Evolutionary conservation across 1,284 basidiomycete species (phyloP).

Genomic region (Tilletia horrida): DNA sequence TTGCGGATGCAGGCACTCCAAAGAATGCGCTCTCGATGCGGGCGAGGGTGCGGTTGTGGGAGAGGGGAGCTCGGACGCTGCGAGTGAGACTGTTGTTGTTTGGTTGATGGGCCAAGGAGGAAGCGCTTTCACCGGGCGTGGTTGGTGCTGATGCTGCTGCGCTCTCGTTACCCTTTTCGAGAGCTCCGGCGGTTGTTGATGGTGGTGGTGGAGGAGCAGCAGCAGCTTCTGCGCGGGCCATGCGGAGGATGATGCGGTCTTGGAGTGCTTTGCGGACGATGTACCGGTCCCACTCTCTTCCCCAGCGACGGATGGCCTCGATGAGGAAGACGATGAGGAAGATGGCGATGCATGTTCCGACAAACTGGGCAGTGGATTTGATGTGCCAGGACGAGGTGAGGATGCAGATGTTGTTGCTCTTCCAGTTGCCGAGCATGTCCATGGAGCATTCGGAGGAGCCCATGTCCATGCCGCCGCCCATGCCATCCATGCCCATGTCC

Average conservation of each 20-base stretch:
- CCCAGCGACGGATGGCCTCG: slow-evolving; percentile 25
- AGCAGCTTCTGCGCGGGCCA: not conserved
- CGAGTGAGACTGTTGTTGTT: not conserved
- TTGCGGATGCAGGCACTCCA: slow-evolving; percentile 13
- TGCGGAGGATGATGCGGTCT: slow-evolving; percentile 13
- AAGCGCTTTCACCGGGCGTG: not conserved
- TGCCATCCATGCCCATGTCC: slow-evolving; percentile 1
- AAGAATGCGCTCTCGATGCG: slow-evolving; percentile 20
- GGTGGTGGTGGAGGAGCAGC: not conserved
- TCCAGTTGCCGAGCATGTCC: slow-evolving; percentile 23
- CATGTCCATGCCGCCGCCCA: not conserved
- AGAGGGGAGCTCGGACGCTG: not conserved
- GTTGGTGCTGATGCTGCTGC: not conserved
- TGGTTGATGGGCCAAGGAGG: not conserved
- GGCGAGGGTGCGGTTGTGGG: not conserved
- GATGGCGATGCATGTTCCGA: slow-evolving; percentile 28
- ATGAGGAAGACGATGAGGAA: slow-evolving; percentile 28
- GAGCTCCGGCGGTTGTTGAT: not conserved
- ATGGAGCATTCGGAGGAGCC: slow-evolving; percentile 15
- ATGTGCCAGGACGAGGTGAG: slow-evolving; percentile 25
- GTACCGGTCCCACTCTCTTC: slow-evolving; percentile 30
- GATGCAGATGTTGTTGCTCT: slow-evolving; percentile 18
- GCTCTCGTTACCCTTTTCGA: not conserved
- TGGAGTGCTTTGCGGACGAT: slow-evolving; percentile 22
- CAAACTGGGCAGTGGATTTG: slow-evolving; percentile 25